Percentiles rank a stretch among this genome's conserved stretches.
These are phyloP conservation scores for Chaetothyriales sp. DNA, from an alignment of 2,329 filamentous ascomycete species.

Conservation along the genomic window DNA sequence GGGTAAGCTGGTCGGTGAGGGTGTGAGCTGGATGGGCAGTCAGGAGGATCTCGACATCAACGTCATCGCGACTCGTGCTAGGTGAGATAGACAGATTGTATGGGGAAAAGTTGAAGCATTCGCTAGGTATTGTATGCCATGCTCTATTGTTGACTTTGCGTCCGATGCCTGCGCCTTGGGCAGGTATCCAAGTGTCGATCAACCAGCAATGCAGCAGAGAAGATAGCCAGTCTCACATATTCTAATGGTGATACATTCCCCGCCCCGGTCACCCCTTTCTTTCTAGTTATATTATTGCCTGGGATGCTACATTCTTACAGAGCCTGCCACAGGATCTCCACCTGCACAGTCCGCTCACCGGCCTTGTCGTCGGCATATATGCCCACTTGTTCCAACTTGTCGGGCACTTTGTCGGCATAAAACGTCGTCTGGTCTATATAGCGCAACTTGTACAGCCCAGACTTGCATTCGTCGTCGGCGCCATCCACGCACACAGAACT, in stretches of 20 bases:
- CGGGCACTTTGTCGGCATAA: constrained; percentile 11
- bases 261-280: neutral
- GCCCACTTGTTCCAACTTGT: constrained; percentile 12
- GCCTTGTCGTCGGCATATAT: constrained; percentile 12
- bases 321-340: constrained; percentile 15
- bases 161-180: neutral
- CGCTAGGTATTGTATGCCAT: neutral
- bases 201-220: neutral
- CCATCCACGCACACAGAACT: constrained; percentile 7
- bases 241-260: neutral
- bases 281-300: neutral
- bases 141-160: neutral
- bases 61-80: neutral
- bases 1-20: constrained; percentile 10
- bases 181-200: neutral
- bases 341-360: constrained; percentile 10
- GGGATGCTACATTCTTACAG: constrained; percentile 2
- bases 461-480: neutral
- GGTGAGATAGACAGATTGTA: neutral
- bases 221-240: neutral
- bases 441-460: constrained; percentile 1
- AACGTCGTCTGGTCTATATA: constrained; percentile 10
- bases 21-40: constrained; percentile 9
- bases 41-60: constrained; percentile 6
- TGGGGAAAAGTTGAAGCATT: neutral